Percentiles rank a stretch among this genome's conserved stretches.
Conservation (phyloP, 768 basidiomycete species). For the Phaeotremella skinneri region DNA sequence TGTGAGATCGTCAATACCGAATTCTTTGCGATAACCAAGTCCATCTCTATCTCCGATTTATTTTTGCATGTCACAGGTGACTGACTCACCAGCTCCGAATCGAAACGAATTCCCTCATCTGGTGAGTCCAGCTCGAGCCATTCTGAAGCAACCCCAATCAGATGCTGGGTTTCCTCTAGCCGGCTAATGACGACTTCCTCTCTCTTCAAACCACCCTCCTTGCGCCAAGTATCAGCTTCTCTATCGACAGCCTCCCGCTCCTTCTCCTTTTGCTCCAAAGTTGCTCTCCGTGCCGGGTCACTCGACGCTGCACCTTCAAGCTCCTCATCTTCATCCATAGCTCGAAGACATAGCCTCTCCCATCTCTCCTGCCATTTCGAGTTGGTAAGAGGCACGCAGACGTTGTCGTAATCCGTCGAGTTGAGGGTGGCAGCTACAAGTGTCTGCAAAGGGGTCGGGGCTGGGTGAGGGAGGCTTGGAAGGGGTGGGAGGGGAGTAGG, state of each 20-base stretch:
- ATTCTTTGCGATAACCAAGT: no score
- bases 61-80: not conserved
- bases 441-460: conserved; percentile 36
- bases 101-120: conserved; percentile 92
- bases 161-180: conserved; percentile 58
- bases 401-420: conserved; percentile 64
- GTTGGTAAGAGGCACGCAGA: conserved; percentile 86
- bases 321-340: conserved; percentile 42
- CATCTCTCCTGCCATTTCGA: conserved; percentile 81
- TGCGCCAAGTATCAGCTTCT: conserved; percentile 82
- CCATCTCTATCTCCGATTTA: no score
- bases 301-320: conserved; percentile 22
- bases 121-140: conserved; percentile 93
- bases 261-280: conserved; percentile 26
- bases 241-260: conserved; percentile 51
- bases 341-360: conserved; percentile 75
- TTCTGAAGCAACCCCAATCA: conserved; percentile 77
- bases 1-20: no score
- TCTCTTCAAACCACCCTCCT: conserved; percentile 69
- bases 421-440: conserved; percentile 33
- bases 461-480: conserved; percentile 30
- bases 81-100: conserved; percentile 86
- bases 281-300: conserved; percentile 37
- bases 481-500: conserved; percentile 36
- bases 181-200: conserved; percentile 87